Evolutionary conservation across 805 yeast species (phyloP), one percentile per base, ranked within the genome.

Genomic region (Suhomyces xylopsoci): DNA sequence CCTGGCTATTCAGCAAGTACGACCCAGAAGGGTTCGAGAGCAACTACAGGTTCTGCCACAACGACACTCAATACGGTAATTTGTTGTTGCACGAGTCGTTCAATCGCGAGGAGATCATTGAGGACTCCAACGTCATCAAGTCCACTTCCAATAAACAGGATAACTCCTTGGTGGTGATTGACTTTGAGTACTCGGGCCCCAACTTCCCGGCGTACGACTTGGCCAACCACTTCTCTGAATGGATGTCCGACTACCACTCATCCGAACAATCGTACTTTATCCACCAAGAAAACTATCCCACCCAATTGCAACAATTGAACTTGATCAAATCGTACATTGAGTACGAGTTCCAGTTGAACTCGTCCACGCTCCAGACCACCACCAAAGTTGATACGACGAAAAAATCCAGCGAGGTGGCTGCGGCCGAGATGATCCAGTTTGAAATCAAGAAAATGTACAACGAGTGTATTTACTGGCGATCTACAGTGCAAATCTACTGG

Each of bases 51-150:
- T 94, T 94, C 65, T 90, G 97, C 61, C 99, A 94, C 70, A 94
- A 94, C 64, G 99, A 93, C 69, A 88, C 98, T 0, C 99, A 94
- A 68, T 93, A 94, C 66, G 99, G 99, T 32, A 94, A 94, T 64
- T 77, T 94, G 56, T 75, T 94, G 51, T 81, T 93, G 64, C 68
- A 80, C 71, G 60, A 72, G 62, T 51, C 81, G 62, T 64, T 82
- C 81, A 84, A 88, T 20, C 76, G 81, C 3, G 65, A 76, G 41
- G 76, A 66, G 44, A 79, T 71, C 45, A 50, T 71, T 6, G 58
- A 62, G 19, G 55, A 58, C 28, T 52, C 51, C 10, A 14, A 51
- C 8, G 57, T 46, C 14, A 58, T 67, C 20, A 61, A 58, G 45
- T 52, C 68, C 10, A 68, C 76, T 22, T 62, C 68, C 49, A 65